Base-by-base conservation (phyloP, 2,329 filamentous ascomycete species). In the Aspergillus luchuensis region DNA sequence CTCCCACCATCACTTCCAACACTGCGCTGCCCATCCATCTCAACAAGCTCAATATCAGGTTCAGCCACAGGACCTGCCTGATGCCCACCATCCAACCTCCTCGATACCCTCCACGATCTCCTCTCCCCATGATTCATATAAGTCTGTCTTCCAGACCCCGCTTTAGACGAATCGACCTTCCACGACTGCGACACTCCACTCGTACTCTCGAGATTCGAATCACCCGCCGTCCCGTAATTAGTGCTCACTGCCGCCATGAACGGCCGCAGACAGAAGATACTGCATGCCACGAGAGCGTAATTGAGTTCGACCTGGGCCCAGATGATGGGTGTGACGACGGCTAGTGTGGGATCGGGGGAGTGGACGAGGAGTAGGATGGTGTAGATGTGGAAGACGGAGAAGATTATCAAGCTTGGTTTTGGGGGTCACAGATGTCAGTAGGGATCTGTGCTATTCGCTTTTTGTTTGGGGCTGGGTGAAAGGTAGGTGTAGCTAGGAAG, bases 171-270 rank as follows among this genome's bases (percentile, higher is more conserved):
- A 36, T 64, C 63, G 13, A 54, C 61, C 43, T 66, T 69, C 17
- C 61, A 52, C 11, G 65, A 66, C 52, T 58, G 61, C 1, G 69
- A 72, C 1, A 57, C 62, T 25, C 51, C 48, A n/a, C 66, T 36
- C 11, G 33, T 67, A 41, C 66, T 69, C 58, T 69, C 71, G 19
- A 74, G 57, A 15, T 65, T 71, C 4, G 69, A 68, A 48, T 73
- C 70, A 0, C 73, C 74, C 4, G 72, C 72, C 5, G 70, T 74
- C 4, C 73, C 73, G 39, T 76, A 76, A 36, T 74, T 72, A 1
- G 73, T 76, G 53, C 72, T 75, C 8, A 76, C 72, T 7, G 74
- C 74, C 8, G 68, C 69, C 67, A 77, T 74, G 58, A 78, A 77
- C 0, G 74, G 72, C 0, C 74, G 69, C 2, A 78, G 68, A 54